Evolutionary conservation across 495 filamentous ascomycete genomes (phyloP), one percentile per base, ranked within the genome.

Genomic region (Aspergillus hancockii): DNA sequence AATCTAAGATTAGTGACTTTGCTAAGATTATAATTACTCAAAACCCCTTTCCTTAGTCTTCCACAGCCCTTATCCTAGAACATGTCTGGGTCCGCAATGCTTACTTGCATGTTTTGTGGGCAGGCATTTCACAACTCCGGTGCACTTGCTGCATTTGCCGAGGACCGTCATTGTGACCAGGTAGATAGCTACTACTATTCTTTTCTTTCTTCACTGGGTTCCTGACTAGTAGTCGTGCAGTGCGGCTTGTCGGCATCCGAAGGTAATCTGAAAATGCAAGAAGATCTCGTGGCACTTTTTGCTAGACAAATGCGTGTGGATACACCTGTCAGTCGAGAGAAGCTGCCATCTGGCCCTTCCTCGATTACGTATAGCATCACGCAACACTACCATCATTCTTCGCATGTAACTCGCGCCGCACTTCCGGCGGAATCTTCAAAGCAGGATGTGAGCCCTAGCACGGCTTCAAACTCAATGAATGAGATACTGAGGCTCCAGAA

Each of bases 381-480:
- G 13, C 87, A 88, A 61, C 89, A 92, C 70, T 91, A 91, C 68
- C 84, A 88, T 63, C 90, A 92, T 67, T 89, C 88, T 2, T 71
- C 84, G 28, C 88, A 90, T 60, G 58, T 71, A 70, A 66, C 59
- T 13, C 77, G 81, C 28, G 80, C 79, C 8, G 71, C 74, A 1
- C 73, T 49, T 10, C 12, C 52, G 18, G 40, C 25, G 14, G 45
- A 30, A 25, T 32, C 40, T 25, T n/a, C 25, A 9, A 22, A 57
- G 30, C 22, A 22, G 45, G 38, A 49, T 23, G 7, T 34, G 28
- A 30, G 12, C 36, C 32, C 56, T 21, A 46, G 54, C 22, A 23
- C 45, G 19, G 41, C 49, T 8, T 46, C 53, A 51, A 51, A 41
- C n/a, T 13, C 8, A 12, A 59, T 53, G 40, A 40, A 54, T 40